Percentiles rank a stretch among this genome's conserved stretches.
phyloP scores from a whole-genome alignment of 2,329 filamentous ascomycete genomes.

The Penicillium nordicum region DNA sequence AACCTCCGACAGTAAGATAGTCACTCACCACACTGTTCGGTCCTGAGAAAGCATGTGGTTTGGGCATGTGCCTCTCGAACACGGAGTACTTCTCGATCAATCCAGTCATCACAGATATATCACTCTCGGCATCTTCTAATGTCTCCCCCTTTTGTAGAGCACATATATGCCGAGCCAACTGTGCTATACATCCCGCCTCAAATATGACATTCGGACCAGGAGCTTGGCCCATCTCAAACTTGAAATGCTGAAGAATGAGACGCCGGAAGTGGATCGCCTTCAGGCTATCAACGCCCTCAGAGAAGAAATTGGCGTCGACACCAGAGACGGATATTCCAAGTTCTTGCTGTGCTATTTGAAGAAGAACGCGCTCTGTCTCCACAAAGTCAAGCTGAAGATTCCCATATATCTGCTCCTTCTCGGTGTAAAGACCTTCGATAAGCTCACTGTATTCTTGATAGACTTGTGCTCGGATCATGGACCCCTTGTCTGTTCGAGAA shows the following conservation, averaged over 20 bases:
- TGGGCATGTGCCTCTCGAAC: slow-evolving; percentile 34
- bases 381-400: slow-evolving; percentile 33
- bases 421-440: slow-evolving; percentile 39
- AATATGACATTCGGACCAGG: slow-evolving; percentile 44
- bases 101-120: slow-evolving; percentile 38
- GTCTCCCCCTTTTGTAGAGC: slow-evolving; percentile 26
- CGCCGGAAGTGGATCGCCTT: slow-evolving; percentile 47
- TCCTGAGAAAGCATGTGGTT: slow-evolving; percentile 20
- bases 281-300: slow-evolving; percentile 47
- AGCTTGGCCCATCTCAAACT: slow-evolving; percentile 28
- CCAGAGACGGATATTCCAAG: slow-evolving; percentile 33
- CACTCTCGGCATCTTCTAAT: slow-evolving; percentile 11
- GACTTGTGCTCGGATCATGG: slow-evolving; percentile 50
- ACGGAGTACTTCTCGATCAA: slow-evolving; percentile 48
- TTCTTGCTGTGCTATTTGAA: slow-evolving; percentile 29
- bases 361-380: slow-evolving; percentile 35
- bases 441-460: slow-evolving; percentile 45
- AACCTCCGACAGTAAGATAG: background rate
- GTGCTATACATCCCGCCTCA: slow-evolving; percentile 39
- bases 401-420: slow-evolving; percentile 18
- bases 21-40: slow-evolving; percentile 24
- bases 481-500: slow-evolving; percentile 54
- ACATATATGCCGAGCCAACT: slow-evolving; percentile 36
- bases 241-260: slow-evolving; percentile 40
- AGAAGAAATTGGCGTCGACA: slow-evolving; percentile 43